Conservation (phyloP, 2,329 filamentous ascomycete genomes). For the Fusarium pilosicola region DNA sequence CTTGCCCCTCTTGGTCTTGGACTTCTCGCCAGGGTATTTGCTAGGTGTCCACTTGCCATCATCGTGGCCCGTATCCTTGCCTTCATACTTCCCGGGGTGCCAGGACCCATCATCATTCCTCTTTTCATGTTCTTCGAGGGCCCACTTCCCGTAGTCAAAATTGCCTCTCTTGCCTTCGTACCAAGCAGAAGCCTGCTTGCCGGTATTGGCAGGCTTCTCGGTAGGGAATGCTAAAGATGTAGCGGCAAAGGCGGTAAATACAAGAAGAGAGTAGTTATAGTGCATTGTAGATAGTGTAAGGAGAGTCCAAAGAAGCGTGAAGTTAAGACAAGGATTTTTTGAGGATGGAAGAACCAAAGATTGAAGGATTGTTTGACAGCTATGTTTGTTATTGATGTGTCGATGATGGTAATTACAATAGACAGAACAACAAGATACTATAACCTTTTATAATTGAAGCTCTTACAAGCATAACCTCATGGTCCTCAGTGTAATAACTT, state of each 20-base stretch:
- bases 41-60: background rate
- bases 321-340: background rate
- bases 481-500: background rate
- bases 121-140: accelerated
- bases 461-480: background rate
- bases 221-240: conserved; percentile 32
- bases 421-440: background rate
- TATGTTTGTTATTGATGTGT: background rate
- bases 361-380: background rate
- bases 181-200: conserved; percentile 1
- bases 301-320: too few relatives aligned
- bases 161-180: accelerated
- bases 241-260: conserved; percentile 30
- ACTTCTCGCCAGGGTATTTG: background rate
- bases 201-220: conserved; percentile 19
- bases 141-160: accelerated
- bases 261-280: conserved; percentile 21
- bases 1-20: background rate
- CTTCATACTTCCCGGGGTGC: conserved; percentile 11
- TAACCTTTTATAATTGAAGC: background rate
- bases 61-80: background rate
- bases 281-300: conserved; percentile 12
- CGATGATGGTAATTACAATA: background rate
- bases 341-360: background rate
- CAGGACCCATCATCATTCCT: background rate